Evolutionary conservation across 345 rosid genomes (phyloP).

Genomic region (Mallotus nudiflorus): DNA sequence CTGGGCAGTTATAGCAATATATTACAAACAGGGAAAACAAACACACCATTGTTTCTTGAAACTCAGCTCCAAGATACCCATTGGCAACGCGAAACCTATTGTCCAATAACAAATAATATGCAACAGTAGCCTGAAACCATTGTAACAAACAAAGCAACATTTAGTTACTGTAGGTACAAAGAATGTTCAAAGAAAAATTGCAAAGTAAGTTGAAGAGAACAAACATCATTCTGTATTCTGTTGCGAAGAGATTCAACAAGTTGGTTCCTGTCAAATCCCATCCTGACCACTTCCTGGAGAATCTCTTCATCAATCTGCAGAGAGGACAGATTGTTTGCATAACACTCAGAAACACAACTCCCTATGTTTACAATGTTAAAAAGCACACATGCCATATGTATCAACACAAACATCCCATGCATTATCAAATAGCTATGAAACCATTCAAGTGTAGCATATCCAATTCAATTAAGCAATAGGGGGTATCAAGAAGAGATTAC

Average conservation of each 20-base stretch:
- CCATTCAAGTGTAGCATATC: neutral
- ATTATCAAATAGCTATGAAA: neutral
- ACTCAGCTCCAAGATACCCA: slow-evolving; percentile 77
- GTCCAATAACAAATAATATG: slow-evolving; percentile 85
- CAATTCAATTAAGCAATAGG: neutral
- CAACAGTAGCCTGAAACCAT: slow-evolving; percentile 80
- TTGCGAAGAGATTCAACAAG: slow-evolving; percentile 75
- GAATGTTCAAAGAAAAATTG: neutral
- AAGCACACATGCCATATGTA: neutral
- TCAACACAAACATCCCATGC: neutral
- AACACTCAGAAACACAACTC: neutral
- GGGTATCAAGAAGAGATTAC: neutral
- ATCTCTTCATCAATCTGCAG: slow-evolving; percentile 90
- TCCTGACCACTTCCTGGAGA: slow-evolving; percentile 64
- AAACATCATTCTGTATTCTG: slow-evolving; percentile 78
- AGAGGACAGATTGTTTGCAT: slow-evolving; percentile 8
- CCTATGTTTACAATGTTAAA: neutral
- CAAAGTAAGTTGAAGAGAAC: slow-evolving; percentile 21
- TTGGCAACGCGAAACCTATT: slow-evolving; percentile 72
- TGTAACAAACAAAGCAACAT: neutral
- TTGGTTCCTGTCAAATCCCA: slow-evolving; percentile 77
- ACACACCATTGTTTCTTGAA: slow-evolving; percentile 67
- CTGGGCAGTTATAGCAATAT: neutral
- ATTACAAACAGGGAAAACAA: slow-evolving; percentile 6
- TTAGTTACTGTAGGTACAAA: neutral